A percentile compares a stretch with the other conserved stretches of the same genome.
Evolutionary conservation across 768 basidiomycete genomes (phyloP).

Genomic region (Rhodotorula babjevae): DNA sequence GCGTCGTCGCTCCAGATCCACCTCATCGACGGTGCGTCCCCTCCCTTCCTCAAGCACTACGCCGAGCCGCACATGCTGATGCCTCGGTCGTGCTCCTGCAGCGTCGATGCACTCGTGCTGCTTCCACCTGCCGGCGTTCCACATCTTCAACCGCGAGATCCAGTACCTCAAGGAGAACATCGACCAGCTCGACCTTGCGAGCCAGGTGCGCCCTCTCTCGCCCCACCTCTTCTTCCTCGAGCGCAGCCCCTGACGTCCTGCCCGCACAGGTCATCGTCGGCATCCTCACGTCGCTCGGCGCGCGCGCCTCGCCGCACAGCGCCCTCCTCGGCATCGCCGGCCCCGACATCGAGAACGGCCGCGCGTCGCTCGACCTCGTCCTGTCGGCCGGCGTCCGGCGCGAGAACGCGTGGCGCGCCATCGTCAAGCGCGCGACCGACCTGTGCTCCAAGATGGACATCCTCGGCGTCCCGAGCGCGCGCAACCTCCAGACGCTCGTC

Average conservation of each 20-base stretch:
- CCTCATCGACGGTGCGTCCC: constrained; percentile 27
- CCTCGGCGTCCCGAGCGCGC: constrained; percentile 20
- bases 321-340: constrained; percentile 36
- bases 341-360: constrained; percentile 33
- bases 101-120: constrained; percentile 37
- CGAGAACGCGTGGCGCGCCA: constrained; percentile 38
- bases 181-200: constrained; percentile 28
- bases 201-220: constrained; percentile 6
- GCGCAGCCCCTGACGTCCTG: not conserved
- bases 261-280: constrained; percentile 20
- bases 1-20: constrained; percentile 29
- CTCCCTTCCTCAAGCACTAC: too few relatives aligned
- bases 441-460: constrained; percentile 25
- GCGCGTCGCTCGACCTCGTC: constrained; percentile 25
- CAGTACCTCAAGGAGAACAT: constrained; percentile 15
- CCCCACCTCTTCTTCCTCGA: not conserved
- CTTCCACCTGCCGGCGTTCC: constrained; percentile 36
- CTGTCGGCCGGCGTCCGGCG: constrained; percentile 24
- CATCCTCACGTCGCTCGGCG: constrained; percentile 35
- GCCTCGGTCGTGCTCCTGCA: not conserved
- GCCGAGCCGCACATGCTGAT: not conserved
- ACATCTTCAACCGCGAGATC: constrained; percentile 20
- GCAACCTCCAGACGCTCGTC: constrained; percentile 25
- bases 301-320: constrained; percentile 31
- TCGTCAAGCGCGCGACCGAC: constrained; percentile 32